Percentiles rank a stretch among this genome's conserved stretches.
phyloP scores from a whole-genome alignment of 371 early-diverging fungal species.

The Mucor mucedo region DNA sequence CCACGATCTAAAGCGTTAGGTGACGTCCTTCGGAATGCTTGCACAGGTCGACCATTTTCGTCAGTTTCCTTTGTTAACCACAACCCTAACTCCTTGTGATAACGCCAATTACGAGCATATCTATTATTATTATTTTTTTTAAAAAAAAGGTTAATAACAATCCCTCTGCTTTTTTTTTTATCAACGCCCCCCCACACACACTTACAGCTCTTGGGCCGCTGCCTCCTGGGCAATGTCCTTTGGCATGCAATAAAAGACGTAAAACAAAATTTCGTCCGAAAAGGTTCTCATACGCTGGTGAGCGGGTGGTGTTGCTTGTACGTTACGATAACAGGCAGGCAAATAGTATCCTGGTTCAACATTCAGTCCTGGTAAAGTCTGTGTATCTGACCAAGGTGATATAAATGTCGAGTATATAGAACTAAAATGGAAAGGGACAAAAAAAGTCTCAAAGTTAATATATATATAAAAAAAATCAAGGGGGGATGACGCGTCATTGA shows the following conservation, averaged over 20 bases:
- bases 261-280: conserved; percentile 92
- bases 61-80: conserved; percentile 81
- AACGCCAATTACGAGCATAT: conserved; percentile 88
- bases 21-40: conserved; percentile 47
- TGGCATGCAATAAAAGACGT: conserved; percentile 93
- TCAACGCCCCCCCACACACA: background rate
- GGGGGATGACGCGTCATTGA: conserved; percentile 12
- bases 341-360: conserved; percentile 79
- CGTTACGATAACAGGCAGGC: conserved; percentile 73
- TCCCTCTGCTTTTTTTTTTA: background rate
- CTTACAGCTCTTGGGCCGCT: conserved; percentile 89
- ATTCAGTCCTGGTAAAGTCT: conserved; percentile 50
- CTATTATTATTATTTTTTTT: conserved; percentile 20
- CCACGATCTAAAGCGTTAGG: conserved; percentile 73
- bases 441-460: background rate
- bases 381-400: conserved; percentile 81
- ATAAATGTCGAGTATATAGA: conserved; percentile 81
- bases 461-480: background rate
- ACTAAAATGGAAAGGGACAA: conserved; percentile 28
- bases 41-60: conserved; percentile 36
- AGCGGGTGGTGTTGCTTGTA: conserved; percentile 73
- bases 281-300: conserved; percentile 71
- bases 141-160: background rate
- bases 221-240: conserved; percentile 87
- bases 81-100: conserved; percentile 84